Conservation (phyloP, 73 alveolate genomes). For the Paramecium caudatum region DNA sequence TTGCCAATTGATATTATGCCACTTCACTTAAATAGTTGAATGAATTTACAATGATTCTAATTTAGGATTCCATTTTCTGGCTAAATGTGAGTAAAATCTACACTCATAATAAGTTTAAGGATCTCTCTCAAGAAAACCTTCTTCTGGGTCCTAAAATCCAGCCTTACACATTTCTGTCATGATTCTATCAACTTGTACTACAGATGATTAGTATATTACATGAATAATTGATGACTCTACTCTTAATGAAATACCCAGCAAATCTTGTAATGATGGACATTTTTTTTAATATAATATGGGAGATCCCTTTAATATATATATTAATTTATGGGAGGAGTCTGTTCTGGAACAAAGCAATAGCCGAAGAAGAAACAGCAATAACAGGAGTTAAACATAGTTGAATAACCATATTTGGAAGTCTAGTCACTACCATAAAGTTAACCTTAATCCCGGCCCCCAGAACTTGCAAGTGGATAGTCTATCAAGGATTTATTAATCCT, state of each 20-base stretch:
- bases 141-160: slow-evolving; percentile 59
- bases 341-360: slow-evolving; percentile 19
- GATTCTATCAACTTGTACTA: slow-evolving; percentile 58
- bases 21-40: not conserved
- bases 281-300: not conserved
- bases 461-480: slow-evolving; percentile 8
- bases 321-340: slow-evolving; percentile 61
- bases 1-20: slow-evolving; percentile 45
- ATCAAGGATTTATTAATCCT: not conserved
- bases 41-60: slow-evolving; percentile 45
- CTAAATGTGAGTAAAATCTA: slow-evolving; percentile 25
- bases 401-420: slow-evolving; percentile 49
- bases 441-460: slow-evolving; percentile 26
- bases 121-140: slow-evolving; percentile 40
- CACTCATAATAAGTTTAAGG: slow-evolving; percentile 46
- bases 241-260: slow-evolving; percentile 51
- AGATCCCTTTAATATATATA: too few species aligned
- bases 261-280: slow-evolving; percentile 65
- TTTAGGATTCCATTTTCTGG: slow-evolving; percentile 60
- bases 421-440: not conserved
- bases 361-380: slow-evolving; percentile 20
- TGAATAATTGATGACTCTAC: slow-evolving; percentile 54
- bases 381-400: slow-evolving; percentile 54
- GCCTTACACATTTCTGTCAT: slow-evolving; percentile 70
- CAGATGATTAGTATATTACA: not conserved